A percentile compares a stretch with the other conserved stretches of the same genome.
phyloP scores from a whole-genome alignment of 345 rosid species.

The Melaleuca alternifolia region DNA sequence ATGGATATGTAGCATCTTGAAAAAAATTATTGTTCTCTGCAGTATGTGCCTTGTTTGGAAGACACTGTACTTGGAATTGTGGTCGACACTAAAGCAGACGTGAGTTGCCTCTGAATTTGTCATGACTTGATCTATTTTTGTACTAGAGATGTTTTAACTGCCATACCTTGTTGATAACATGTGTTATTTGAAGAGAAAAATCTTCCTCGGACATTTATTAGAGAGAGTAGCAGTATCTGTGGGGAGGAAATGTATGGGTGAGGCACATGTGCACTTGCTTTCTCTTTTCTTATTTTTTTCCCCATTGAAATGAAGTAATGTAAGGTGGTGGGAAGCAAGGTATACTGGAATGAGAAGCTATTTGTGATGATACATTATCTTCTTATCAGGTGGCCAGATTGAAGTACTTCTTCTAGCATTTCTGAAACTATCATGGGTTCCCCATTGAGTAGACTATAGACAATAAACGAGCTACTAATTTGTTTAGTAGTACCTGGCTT shows the following conservation, averaged over 20 bases:
- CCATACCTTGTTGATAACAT: not conserved
- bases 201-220: not conserved
- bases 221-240: not conserved
- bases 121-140: not conserved
- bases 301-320: not conserved
- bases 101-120: conserved; percentile 25
- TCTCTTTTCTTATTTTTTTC: not conserved
- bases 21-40: conserved; percentile 12
- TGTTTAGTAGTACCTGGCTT: not conserved
- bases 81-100: conserved; percentile 68
- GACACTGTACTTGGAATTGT: conserved; percentile 79
- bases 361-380: not conserved
- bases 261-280: not conserved
- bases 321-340: not conserved
- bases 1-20: not conserved
- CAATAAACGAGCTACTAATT: not conserved
- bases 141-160: not conserved
- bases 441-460: not conserved
- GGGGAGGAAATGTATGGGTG: not conserved
- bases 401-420: not conserved
- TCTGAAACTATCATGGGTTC: not conserved
- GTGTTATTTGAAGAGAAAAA: not conserved
- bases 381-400: not conserved
- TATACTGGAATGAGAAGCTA: not conserved
- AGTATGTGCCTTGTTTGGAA: conserved; percentile 66